Conservation (phyloP, 495 filamentous ascomycete genomes). For the Friedmanniomyces simplex region DNA sequence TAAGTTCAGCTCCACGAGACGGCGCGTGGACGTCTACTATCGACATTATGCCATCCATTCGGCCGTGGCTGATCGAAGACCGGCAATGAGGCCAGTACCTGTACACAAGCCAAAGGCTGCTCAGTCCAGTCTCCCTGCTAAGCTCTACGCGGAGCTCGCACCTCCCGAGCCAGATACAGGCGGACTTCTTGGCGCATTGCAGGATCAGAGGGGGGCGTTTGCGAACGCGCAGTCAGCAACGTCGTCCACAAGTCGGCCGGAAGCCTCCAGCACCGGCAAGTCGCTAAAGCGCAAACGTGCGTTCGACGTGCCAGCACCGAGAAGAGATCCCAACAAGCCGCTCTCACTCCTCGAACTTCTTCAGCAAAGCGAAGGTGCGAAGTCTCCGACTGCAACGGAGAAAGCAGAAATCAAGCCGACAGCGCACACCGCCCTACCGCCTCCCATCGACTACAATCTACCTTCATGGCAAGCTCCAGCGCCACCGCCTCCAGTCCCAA, state of each 20-base stretch:
- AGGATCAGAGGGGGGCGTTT: not conserved
- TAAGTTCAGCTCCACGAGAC: slow-evolving; percentile 9
- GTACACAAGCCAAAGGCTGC: not conserved
- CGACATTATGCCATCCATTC: slow-evolving; percentile 18
- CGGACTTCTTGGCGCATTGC: slow-evolving; percentile 1
- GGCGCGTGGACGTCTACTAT: slow-evolving; percentile 17
- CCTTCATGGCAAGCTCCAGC: slow-evolving; percentile 17
- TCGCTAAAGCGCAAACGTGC: slow-evolving; percentile 15
- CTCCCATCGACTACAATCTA: slow-evolving; percentile 9
- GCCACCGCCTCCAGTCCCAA: not conserved
- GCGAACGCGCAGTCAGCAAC: not conserved
- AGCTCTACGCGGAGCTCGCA: not conserved
- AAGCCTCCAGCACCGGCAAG: not conserved
- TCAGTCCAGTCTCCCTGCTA: not conserved
- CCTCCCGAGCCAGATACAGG: slow-evolving; percentile 1
- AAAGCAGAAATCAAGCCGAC: not conserved
- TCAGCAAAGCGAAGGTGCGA: slow-evolving; percentile 10
- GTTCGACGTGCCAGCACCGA: not conserved
- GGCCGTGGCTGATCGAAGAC: slow-evolving; percentile 11
- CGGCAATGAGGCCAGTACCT: not conserved
- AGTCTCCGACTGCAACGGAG: not conserved
- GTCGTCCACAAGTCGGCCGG: not conserved
- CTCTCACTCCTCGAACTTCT: slow-evolving; percentile 17
- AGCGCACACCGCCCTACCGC: not conserved
- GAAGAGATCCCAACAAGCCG: not conserved